phyloP scores from a whole-genome alignment of 2,329 filamentous ascomycete genomes.

The Aspergillus luchuensis region DNA sequence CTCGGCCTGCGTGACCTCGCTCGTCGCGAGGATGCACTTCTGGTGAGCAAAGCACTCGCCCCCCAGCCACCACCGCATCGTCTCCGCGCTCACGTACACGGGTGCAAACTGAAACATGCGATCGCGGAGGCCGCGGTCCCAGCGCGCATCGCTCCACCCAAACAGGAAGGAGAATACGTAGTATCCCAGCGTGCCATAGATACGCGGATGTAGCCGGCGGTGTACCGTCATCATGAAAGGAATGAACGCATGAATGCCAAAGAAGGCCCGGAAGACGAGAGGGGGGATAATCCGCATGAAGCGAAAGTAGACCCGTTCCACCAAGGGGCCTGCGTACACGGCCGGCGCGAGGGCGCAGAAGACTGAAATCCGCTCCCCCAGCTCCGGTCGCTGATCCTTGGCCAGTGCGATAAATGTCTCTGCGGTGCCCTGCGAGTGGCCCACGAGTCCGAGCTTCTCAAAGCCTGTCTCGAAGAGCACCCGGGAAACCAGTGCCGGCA shows the following conservation, averaged over 20 bases:
- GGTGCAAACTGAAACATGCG: slow-evolving; percentile 92
- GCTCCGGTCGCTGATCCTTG: slow-evolving; percentile 83
- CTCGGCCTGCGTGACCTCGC: slow-evolving; percentile 69
- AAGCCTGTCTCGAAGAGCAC: slow-evolving; percentile 83
- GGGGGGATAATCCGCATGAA: slow-evolving; percentile 84
- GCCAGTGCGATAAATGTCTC: slow-evolving; percentile 84
- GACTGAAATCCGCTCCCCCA: slow-evolving; percentile 79
- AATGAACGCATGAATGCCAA: slow-evolving; percentile 92
- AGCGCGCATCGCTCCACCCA: slow-evolving; percentile 79
- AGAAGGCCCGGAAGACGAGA: slow-evolving; percentile 73
- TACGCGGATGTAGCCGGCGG: slow-evolving; percentile 59
- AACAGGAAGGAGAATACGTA: slow-evolving; percentile 88
- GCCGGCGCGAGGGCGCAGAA: slow-evolving; percentile 91
- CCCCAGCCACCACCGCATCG: slow-evolving; percentile 95
- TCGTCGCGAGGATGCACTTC: slow-evolving; percentile 82
- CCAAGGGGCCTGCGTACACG: slow-evolving; percentile 82
- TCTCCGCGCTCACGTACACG: slow-evolving; percentile 84
- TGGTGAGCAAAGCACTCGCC: slow-evolving; percentile 81
- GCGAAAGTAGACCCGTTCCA: slow-evolving; percentile 86
- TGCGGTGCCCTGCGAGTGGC: slow-evolving; percentile 89
- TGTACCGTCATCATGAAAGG: slow-evolving; percentile 91
- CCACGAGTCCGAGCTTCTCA: slow-evolving; percentile 76
- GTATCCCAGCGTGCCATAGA: slow-evolving; percentile 85
- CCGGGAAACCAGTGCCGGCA: slow-evolving; percentile 76
- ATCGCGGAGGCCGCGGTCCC: slow-evolving; percentile 77